Conservation (phyloP, 768 basidiomycete genomes). For the Pleurotus tuoliensis region DNA sequence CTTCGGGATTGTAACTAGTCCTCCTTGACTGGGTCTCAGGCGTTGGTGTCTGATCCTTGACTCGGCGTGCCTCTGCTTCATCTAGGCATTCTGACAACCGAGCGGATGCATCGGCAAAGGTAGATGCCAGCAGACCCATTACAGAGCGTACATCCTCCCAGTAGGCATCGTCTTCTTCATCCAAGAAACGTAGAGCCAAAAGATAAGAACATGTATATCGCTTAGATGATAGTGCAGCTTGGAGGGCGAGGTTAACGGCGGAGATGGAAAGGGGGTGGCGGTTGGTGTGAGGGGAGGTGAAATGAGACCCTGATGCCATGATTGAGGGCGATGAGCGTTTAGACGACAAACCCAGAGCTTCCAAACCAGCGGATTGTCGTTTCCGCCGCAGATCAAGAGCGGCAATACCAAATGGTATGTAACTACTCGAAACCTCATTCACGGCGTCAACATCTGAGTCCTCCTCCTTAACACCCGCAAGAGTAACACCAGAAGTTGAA, state of each 20-base stretch:
- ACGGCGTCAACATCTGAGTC: slow-evolving; percentile 23
- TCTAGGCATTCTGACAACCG: slow-evolving; percentile 62
- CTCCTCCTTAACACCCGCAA: slow-evolving; percentile 25
- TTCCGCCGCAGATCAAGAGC: slow-evolving; percentile 60
- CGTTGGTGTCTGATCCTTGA: slow-evolving; percentile 49
- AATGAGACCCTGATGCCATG: slow-evolving; percentile 48
- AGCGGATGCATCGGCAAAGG: slow-evolving; percentile 62
- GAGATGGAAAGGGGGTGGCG: slow-evolving; percentile 68
- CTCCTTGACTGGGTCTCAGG: slow-evolving; percentile 20
- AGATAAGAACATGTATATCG: slow-evolving; percentile 79
- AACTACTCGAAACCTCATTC: slow-evolving; percentile 15
- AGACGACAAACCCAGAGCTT: slow-evolving; percentile 40
- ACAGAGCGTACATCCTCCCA: slow-evolving; percentile 85
- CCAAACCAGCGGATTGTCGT: slow-evolving; percentile 45
- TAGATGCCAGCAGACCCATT: slow-evolving; percentile 63
- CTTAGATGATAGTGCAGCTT: slow-evolving; percentile 66
- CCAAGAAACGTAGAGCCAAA: slow-evolving; percentile 69
- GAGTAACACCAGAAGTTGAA: slow-evolving; percentile 13
- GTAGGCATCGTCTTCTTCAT: slow-evolving; percentile 70
- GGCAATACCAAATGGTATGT: slow-evolving; percentile 50
- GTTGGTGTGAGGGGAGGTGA: slow-evolving; percentile 61
- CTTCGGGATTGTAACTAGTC: slow-evolving; percentile 16
- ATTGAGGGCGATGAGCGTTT: slow-evolving; percentile 26
- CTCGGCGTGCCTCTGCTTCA: slow-evolving; percentile 48
- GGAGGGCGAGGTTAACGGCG: slow-evolving; percentile 56